Base-by-base conservation (phyloP, 331 rosid genomes). In the Malus hybrid region DNA sequence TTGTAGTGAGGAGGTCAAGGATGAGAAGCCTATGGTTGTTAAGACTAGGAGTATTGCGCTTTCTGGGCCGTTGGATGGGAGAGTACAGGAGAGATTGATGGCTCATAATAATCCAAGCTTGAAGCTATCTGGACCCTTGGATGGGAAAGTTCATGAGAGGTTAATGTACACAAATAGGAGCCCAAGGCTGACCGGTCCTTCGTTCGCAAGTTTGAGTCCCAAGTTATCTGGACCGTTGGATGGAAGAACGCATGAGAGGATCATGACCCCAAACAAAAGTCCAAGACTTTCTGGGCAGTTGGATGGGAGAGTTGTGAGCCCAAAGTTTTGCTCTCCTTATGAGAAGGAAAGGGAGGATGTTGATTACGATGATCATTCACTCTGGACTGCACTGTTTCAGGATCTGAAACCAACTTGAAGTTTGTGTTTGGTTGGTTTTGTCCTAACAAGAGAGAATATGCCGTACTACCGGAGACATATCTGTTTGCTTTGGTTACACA, bases 311-410 rank as follows among this genome's bases (percentile, higher is more conserved):
- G 9, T 27, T 63, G 83, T 84, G 14, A 88, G 86, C 79, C 90
- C 95, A 76, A 69, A 71, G 81, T 59, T 78, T 11, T 66, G 19
- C 19, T 65, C 88, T 28, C 91, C 84, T 2, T 86, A 64, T 56
- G 88, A 86, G 75, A 80, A 78, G 81, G 78, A 85, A 16, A 85
- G 71, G 19, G 70, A 24, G 31, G 88, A 86, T 6, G n/a, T 18
- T 62, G 77, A 56, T 79, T 83, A 74, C 28, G 91, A 85, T 50
- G 95, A 94, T 29, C 96, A 84, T 54, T 75, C 91, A 10, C 86
- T 91, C 7, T 94, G 98, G 97, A 87, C 90, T 52, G 46, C 96
- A 7, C 76, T 94, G 83, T 94, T 94, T 84, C 91, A 88, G n/a
- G 98, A 91, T 76, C 78, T 94, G 80, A 90, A 94, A 50, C 97